These are phyloP conservation scores for Thalassiosira delicatula DNA, from an alignment of 352 stramenopile genomes.

Conservation along the genomic window DNA sequence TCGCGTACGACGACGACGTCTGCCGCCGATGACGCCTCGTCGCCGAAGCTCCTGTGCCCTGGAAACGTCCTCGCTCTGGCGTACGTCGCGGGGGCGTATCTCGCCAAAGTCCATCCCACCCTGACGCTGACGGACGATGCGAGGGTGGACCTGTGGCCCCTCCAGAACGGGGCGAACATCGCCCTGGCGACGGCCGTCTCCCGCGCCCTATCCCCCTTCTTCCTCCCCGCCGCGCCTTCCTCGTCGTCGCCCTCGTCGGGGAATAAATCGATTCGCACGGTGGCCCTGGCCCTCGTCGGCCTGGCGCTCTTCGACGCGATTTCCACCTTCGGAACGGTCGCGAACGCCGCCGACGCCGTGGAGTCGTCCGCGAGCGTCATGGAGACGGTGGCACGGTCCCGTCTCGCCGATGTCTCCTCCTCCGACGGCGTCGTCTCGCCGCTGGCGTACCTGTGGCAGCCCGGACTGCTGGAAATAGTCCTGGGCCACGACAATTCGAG, in stretches of 20 bases:
- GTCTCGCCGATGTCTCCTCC: too few relatives aligned
- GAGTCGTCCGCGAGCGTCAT: neutral
- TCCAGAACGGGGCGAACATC: constrained; percentile 51
- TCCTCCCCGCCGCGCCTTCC: constrained; percentile 4
- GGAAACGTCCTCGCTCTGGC: constrained; percentile 34
- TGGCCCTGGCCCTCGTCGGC: constrained; percentile 35
- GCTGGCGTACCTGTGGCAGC: constrained; percentile 48
- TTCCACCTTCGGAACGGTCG: constrained; percentile 44
- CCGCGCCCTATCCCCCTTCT: constrained; percentile 37
- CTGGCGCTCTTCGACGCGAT: constrained; percentile 45
- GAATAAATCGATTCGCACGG: constrained; percentile 43
- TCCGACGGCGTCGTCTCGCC: too few relatives aligned
- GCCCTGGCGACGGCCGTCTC: constrained; percentile 35
- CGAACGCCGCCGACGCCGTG: constrained; percentile 19
- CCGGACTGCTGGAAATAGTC: constrained; percentile 44
- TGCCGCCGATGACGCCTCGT: neutral
- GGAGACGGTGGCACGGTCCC: neutral
- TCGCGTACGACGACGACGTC: neutral
- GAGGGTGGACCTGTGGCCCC: constrained; percentile 35
- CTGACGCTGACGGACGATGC: constrained; percentile 13
- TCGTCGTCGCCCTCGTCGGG: neutral
- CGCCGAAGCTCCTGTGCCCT: constrained; percentile 10
- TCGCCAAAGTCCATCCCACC: constrained; percentile 45
- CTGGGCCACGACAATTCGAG: constrained; percentile 25
- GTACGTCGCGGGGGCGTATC: constrained; percentile 36